Evolutionary conservation across 2,329 filamentous ascomycete species (phyloP).

Genomic region (Calonectria crousiana): DNA sequence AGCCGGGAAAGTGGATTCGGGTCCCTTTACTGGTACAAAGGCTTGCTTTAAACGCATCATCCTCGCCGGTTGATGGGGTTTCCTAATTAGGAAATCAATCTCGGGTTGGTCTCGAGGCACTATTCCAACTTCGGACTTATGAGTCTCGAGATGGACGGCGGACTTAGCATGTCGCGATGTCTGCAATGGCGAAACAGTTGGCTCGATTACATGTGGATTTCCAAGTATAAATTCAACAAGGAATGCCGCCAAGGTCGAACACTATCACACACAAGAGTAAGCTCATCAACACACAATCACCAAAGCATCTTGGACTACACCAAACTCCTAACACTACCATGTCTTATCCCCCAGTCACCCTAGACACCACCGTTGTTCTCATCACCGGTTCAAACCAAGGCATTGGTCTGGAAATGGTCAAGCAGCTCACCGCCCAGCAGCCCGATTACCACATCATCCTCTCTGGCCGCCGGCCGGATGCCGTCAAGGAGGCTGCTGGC

Average conservation of each 20-base stretch:
- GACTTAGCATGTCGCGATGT: slow-evolving; percentile 13
- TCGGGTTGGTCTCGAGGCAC: slow-evolving; percentile 28
- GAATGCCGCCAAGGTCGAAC: too few species aligned
- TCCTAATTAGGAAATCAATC: slow-evolving; percentile 33
- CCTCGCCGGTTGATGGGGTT: not conserved
- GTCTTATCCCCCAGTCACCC: slow-evolving; percentile 18
- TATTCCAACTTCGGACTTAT: slow-evolving; percentile 32
- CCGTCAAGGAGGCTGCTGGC: slow-evolving; percentile 22
- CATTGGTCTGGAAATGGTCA: slow-evolving; percentile 27
- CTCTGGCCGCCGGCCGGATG: slow-evolving; percentile 21
- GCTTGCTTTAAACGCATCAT: not conserved
- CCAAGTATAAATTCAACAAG: not conserved
- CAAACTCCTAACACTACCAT: not conserved
- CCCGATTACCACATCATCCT: slow-evolving; percentile 28
- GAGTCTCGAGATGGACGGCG: slow-evolving; percentile 14
- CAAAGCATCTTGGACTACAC: not conserved
- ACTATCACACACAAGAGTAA: not conserved
- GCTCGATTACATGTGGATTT: not conserved
- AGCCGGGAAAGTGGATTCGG: not conserved
- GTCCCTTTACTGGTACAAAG: not conserved
- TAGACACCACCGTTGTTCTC: slow-evolving; percentile 24
- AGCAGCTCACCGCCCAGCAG: slow-evolving; percentile 26
- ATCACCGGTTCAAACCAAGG: slow-evolving; percentile 31
- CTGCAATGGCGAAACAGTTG: not conserved
- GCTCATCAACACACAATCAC: not conserved